A percentile compares a stretch with the other conserved stretches of the same genome.
These are phyloP conservation scores for Didymella lethalis DNA, from an alignment of 2,329 filamentous ascomycete genomes.

Conservation along the genomic window DNA sequence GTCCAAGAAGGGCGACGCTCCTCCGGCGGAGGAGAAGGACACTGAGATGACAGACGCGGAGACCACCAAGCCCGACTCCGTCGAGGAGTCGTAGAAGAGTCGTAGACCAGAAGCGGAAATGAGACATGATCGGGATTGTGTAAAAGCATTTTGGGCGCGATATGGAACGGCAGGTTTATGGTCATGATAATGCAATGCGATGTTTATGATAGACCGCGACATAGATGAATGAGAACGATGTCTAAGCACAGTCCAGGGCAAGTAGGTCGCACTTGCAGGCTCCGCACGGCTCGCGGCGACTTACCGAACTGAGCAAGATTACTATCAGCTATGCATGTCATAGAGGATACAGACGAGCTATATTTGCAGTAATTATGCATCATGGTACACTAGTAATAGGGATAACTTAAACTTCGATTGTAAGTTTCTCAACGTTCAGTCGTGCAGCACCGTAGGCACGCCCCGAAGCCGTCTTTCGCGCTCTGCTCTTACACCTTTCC, in stretches of 20 bases:
- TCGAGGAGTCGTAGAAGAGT: slow-evolving; percentile 45
- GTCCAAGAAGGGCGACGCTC: slow-evolving; percentile 62
- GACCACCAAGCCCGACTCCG: slow-evolving; percentile 49
- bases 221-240: slow-evolving; percentile 35
- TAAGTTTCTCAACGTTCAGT: too few relatives aligned
- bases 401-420: too few relatives aligned
- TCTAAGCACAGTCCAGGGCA: neutral
- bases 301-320: too few relatives aligned
- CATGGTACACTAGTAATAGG: too few relatives aligned
- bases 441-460: too few relatives aligned
- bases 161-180: slow-evolving; percentile 22
- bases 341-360: too few relatives aligned
- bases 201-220: slow-evolving; percentile 41
- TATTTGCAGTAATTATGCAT: too few relatives aligned
- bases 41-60: slow-evolving; percentile 69
- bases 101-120: slow-evolving; percentile 16
- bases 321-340: too few relatives aligned
- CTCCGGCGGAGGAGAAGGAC: slow-evolving; percentile 48
- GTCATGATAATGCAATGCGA: slow-evolving; percentile 36
- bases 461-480: too few relatives aligned
- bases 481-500: too few relatives aligned
- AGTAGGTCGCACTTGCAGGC: too few relatives aligned
- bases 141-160: slow-evolving; percentile 35
- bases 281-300: too few relatives aligned
- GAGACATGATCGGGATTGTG: slow-evolving; percentile 23